Evolutionary conservation across 345 rosid species (phyloP), one percentile per base, ranked within the genome.

Genomic region (Camelina neglecta): DNA sequence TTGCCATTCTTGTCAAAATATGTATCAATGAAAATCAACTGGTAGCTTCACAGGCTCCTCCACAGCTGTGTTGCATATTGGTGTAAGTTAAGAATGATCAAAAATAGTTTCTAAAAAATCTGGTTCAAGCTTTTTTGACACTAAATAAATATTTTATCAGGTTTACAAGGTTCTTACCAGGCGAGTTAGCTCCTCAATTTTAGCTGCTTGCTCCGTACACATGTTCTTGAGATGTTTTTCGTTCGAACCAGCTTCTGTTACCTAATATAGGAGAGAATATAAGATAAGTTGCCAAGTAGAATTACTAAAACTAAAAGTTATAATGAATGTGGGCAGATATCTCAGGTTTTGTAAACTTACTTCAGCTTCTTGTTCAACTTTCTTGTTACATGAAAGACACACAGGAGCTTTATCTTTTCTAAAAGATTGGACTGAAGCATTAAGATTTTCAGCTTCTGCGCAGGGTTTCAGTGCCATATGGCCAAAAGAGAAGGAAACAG

Each of bases 401-500:
- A 88, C 75, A 42, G 74, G 45, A 54, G 71, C 55, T 48, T 51
- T 75, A 41, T 79, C 83, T 63, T 80, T 79, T 60, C 76, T 76
- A 42, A 58, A 57, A 24, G 84, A 85, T 33, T 84, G 86, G 65
- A 80, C 78, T 24, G 90, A 86, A 60, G 74, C 74, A 74, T 66
- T 60, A 76, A 60, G 79, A 21, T 50, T 74, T 44, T 89, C 93
- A 41, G 83, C 86, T 81, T 86, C 93, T 41, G 79, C 73, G 69
- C 84, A 84, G 44, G 95, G 88, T 75, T 87, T 90, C 81, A 91
- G 50, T n/a, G 93, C 76, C 75, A 91, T 73, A 81, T 87, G 84
- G 44, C 88, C 93, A 56, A 93, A 93, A 23, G 98, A 91, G 81
- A 89, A 91, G 50, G 93, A 83, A 62, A 86, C 86, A 57, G 92